These are phyloP conservation scores for Aegilops sharonensis DNA, from an alignment of 176 grass and related monocot genomes.

Conservation along the genomic window DNA sequence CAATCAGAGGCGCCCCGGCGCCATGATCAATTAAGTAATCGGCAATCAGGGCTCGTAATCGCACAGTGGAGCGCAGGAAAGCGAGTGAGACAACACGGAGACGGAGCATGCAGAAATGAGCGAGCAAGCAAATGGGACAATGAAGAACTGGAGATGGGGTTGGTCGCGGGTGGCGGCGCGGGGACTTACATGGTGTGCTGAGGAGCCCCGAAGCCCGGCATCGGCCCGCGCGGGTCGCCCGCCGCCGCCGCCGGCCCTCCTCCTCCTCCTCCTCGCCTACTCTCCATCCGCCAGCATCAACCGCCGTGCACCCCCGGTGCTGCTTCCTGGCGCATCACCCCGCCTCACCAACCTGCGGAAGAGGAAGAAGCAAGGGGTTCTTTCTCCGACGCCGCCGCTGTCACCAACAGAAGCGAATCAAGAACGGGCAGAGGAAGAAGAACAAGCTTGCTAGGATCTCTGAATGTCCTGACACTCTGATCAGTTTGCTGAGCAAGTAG, in stretches of 20 bases:
- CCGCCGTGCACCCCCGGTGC: neutral
- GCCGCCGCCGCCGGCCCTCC: neutral
- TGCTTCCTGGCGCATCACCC: neutral
- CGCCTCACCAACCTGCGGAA: conserved; percentile 12
- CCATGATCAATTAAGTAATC: conserved; percentile 26
- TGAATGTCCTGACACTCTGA: conserved; percentile 11
- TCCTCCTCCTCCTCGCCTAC: conserved; percentile 36
- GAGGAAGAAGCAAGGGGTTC: conserved; percentile 9
- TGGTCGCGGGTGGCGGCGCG: neutral
- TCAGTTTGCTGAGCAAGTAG: neutral
- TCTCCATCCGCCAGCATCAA: conserved; percentile 56
- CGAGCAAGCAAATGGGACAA: neutral
- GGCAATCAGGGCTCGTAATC: neutral
- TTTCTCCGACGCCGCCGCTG: neutral
- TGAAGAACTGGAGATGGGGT: neutral
- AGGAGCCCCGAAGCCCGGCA: conserved; percentile 55
- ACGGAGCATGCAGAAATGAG: neutral
- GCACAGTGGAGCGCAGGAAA: neutral
- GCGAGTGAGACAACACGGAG: conserved; percentile 1
- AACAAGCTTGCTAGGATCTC: conserved; percentile 1
- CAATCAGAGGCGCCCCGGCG: conserved; percentile 33
- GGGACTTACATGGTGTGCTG: conserved; percentile 52
- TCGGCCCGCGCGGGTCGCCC: conserved; percentile 36
- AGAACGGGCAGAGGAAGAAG: neutral
- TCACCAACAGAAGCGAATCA: neutral